These are phyloP conservation scores for Biscogniauxia sp. DNA, from an alignment of 2,329 filamentous ascomycete species.

Conservation along the genomic window DNA sequence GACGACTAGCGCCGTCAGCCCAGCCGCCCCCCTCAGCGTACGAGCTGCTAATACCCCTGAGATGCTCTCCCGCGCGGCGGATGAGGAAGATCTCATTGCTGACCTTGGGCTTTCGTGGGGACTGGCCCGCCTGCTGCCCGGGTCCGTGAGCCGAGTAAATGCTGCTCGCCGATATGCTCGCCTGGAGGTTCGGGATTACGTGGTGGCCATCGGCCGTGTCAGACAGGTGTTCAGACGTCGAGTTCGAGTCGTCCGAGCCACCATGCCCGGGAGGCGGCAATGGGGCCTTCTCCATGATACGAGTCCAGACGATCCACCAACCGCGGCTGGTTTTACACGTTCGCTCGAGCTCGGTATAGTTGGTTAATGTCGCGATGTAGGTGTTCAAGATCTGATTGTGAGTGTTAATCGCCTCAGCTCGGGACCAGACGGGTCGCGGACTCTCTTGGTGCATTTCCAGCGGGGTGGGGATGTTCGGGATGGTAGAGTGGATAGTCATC, in stretches of 20 bases:
- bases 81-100: slow-evolving; percentile 62
- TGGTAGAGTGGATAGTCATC: slow-evolving; percentile 59
- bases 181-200: slow-evolving; percentile 6
- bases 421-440: slow-evolving; percentile 47
- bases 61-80: slow-evolving; percentile 57
- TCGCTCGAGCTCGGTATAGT: slow-evolving; percentile 51
- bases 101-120: slow-evolving; percentile 23
- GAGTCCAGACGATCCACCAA: slow-evolving; percentile 70
- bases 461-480: slow-evolving; percentile 63
- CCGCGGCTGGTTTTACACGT: slow-evolving; percentile 65
- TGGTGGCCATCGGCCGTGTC: neutral
- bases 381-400: slow-evolving; percentile 63
- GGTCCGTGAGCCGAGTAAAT: slow-evolving; percentile 1
- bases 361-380: slow-evolving; percentile 45
- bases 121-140: neutral
- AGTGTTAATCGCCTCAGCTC: slow-evolving; percentile 62
- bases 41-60: slow-evolving; percentile 34
- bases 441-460: slow-evolving; percentile 21
- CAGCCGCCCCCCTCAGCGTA: slow-evolving; percentile 41
- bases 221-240: neutral
- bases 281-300: slow-evolving; percentile 41
- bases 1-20: slow-evolving; percentile 55
- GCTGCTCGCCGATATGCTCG: slow-evolving; percentile 13
- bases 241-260: slow-evolving; percentile 1
- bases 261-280: neutral